Conservation (phyloP, 805 yeast species). For the Isabelozyma pseudorhagii region DNA sequence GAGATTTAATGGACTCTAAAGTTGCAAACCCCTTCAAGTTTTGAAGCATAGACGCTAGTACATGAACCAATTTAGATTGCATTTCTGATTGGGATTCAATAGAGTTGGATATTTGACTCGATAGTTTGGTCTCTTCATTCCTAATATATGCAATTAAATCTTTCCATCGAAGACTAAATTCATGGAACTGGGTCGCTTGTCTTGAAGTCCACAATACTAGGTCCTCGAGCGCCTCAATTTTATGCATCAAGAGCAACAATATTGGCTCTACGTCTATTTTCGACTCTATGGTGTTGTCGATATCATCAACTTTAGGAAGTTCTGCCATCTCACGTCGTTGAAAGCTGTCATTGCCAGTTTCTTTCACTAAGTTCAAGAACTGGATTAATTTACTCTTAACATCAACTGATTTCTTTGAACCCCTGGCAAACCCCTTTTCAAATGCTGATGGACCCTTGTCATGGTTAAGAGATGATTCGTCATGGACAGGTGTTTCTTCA, state of each 20-base stretch:
- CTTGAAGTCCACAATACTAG: constrained; percentile 20
- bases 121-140: constrained; percentile 23
- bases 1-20: constrained; percentile 1
- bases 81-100: constrained; percentile 1
- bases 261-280: constrained; percentile 36
- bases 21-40: neutral
- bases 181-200: constrained; percentile 25
- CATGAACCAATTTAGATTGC: neutral
- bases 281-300: constrained; percentile 27
- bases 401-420: constrained; percentile 22
- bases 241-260: constrained; percentile 22
- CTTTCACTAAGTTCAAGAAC: neutral
- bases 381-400: neutral
- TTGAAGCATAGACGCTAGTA: neutral
- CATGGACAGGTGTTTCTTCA: neutral
- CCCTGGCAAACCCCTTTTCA: constrained; percentile 33
- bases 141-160: constrained; percentile 18
- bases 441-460: constrained; percentile 28
- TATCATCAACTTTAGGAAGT: constrained; percentile 24
- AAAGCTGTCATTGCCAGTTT: neutral
- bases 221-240: constrained; percentile 24
- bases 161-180: constrained; percentile 24
- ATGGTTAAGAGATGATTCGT: constrained; percentile 6
- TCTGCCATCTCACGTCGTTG: neutral
- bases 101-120: constrained; percentile 9